Evolutionary conservation across 2,329 filamentous ascomycete species (phyloP).

Genomic region (Coleophoma eucalyptorum): DNA sequence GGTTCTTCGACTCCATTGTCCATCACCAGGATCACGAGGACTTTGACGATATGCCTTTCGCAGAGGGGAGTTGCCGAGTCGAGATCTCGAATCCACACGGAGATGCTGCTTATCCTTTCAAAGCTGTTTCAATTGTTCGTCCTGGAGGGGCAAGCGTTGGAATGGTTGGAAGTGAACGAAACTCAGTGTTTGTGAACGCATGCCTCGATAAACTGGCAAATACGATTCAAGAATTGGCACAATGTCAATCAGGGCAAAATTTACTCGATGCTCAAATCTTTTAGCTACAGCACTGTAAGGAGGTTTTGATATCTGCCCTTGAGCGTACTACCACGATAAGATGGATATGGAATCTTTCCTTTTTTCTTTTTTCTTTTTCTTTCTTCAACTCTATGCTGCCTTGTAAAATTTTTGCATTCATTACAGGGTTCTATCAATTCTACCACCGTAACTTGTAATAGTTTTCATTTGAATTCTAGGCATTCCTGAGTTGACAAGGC

Average conservation of each 20-base stretch:
- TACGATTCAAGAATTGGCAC: constrained; percentile 15
- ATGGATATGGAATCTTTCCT: too few relatives aligned
- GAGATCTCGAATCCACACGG: constrained; percentile 32
- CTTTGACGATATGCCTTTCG: constrained; percentile 39
- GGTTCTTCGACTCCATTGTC: constrained; percentile 29
- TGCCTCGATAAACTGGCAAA: constrained; percentile 27
- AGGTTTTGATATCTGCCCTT: too few relatives aligned
- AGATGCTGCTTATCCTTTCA: constrained; percentile 36
- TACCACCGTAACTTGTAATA: too few relatives aligned
- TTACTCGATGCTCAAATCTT: constrained; percentile 10
- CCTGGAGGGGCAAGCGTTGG: constrained; percentile 36
- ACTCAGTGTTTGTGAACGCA: constrained; percentile 30
- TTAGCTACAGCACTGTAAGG: background rate
- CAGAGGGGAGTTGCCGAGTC: constrained; percentile 21
- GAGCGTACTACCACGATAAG: too few relatives aligned
- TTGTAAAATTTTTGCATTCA: too few relatives aligned
- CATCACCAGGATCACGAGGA: constrained; percentile 34
- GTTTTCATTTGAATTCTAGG: too few relatives aligned
- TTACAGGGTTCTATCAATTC: too few relatives aligned
- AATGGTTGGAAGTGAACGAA: constrained; percentile 38
- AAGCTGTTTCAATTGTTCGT: constrained; percentile 39
- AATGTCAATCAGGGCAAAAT: constrained; percentile 1
- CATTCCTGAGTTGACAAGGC: too few relatives aligned
- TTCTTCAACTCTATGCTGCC: too few relatives aligned
- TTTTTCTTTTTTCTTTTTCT: too few relatives aligned